Evolutionary conservation across 2,329 filamentous ascomycete genomes (phyloP).

Genomic region (Metarhizium brunneum): DNA sequence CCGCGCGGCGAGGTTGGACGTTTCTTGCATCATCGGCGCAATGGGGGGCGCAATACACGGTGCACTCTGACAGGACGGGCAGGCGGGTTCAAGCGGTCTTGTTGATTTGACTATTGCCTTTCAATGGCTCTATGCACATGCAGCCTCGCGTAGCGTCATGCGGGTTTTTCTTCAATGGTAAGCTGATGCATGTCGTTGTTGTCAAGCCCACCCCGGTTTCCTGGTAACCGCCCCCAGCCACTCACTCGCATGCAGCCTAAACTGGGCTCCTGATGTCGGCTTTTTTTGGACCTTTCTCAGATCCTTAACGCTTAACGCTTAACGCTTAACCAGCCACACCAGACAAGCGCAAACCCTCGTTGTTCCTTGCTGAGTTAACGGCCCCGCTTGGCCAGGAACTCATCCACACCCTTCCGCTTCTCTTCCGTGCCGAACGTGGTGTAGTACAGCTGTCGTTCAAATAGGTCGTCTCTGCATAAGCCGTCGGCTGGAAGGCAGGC

Average conservation of each 20-base stretch:
- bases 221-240: neutral
- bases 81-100: neutral
- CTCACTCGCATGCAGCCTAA: neutral
- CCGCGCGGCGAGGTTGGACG: too few species aligned
- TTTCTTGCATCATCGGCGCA: neutral
- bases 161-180: conserved; percentile 4
- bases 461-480: conserved; percentile 19
- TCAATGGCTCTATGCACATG: conserved; percentile 1
- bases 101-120: neutral
- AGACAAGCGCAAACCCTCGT: neutral
- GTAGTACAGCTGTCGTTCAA: conserved; percentile 26
- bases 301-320: neutral
- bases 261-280: neutral
- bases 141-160: neutral
- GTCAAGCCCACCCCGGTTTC: neutral
- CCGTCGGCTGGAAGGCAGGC: conserved; percentile 13
- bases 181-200: conserved; percentile 1
- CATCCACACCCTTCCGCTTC: conserved; percentile 18
- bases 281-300: neutral
- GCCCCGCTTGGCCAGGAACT: conserved; percentile 17
- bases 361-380: neutral
- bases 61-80: neutral
- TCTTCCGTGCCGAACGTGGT: conserved; percentile 23
- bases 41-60: neutral
- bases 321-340: neutral